Conservation (phyloP, 2,329 filamentous ascomycete genomes). For the Xylariaceae sp. region DNA sequence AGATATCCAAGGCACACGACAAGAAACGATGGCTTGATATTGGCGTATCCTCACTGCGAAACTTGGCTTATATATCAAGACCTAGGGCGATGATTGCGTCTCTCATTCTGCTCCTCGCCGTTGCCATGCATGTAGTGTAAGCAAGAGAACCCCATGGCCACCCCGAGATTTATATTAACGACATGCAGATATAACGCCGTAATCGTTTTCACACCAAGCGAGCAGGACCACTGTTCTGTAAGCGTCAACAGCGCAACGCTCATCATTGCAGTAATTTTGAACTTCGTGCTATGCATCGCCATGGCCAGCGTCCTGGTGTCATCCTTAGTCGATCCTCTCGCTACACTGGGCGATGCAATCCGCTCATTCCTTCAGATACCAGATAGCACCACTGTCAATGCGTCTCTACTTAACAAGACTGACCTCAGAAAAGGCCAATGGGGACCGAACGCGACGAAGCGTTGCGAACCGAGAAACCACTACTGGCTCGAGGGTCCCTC, state of each 20-base stretch:
- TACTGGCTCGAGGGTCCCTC: conserved; percentile 45
- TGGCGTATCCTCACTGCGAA: conserved; percentile 48
- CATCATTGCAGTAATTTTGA: conserved; percentile 33
- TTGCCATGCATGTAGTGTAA: conserved; percentile 47
- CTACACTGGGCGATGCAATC: conserved; percentile 31
- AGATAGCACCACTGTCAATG: conserved; percentile 32
- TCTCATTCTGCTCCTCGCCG: conserved; percentile 38
- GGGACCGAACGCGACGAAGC: conserved; percentile 39
- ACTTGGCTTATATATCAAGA: conserved; percentile 41
- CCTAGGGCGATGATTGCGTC: conserved; percentile 37
- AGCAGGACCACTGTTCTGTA: conserved; percentile 36
- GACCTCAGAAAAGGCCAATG: conserved; percentile 43
- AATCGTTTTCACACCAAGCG: conserved; percentile 39
- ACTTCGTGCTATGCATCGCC: conserved; percentile 27
- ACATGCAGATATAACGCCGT: conserved; percentile 46
- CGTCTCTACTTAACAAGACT: conserved; percentile 43
- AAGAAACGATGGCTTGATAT: conserved; percentile 47
- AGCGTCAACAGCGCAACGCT: conserved; percentile 41
- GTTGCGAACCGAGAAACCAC: conserved; percentile 38
- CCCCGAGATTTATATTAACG: conserved; percentile 7
- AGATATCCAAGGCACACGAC: conserved; percentile 44
- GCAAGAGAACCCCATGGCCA: conserved; percentile 17
- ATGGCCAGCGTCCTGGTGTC: conserved; percentile 26
- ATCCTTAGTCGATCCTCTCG: conserved; percentile 30
- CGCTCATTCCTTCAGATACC: conserved; percentile 30